Base-by-base conservation (phyloP, 352 stramenopile genomes). In the Thraustochytrium striatum region DNA sequence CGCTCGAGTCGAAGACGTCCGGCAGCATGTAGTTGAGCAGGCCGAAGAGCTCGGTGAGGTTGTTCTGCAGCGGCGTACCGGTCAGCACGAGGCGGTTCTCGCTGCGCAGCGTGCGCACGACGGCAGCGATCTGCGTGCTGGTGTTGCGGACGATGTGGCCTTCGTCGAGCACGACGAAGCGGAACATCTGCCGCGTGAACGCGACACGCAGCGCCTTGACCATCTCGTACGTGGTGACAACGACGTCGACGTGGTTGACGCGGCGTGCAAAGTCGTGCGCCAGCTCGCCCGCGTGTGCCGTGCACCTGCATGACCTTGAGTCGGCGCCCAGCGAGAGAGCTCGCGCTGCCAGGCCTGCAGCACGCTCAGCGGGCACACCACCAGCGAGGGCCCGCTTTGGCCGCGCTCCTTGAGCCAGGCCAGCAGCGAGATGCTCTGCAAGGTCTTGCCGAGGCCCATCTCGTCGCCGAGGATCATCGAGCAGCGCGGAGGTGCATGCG, bases 181-280 rank as follows among this genome's bases (percentile, higher is more conserved):
- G 90, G 94, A 97, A 99, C 21, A 91, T 91, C 59, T 99, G 95
- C 62, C 94, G 89, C 61, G 89, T 89, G 69, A 99, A 87, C 57
- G 78, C 9, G 9, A 47, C 44, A 16, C 41, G 43, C 30, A 87
- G 83, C 21, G 38, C 38, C 16, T 43, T 50, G 28, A 72, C 52
- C n/a, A 98, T 98, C 83, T 99, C 97, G 85, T 98, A 99, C 0
- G 96, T 99, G 25, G 97, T 99, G 41, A 99, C 96, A 9, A 99
- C 85, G 28, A 99, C 95, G 83, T 99, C 95, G 85, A 99, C 99
- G 81, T 95, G 95, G 28, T 94, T 57, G 47, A 65, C 0, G 88
- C 93, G 0, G 95, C 95, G 81, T 92, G 97, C 93, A 89, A 99
- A 79, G 28, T 79, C 52, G n/a, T 69, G 39, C 16, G 13, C 30